A percentile compares a stretch with the other conserved stretches of the same genome.
Conservation (phyloP, 1,139 yeast species). For the Suhomyces taliae region DNA sequence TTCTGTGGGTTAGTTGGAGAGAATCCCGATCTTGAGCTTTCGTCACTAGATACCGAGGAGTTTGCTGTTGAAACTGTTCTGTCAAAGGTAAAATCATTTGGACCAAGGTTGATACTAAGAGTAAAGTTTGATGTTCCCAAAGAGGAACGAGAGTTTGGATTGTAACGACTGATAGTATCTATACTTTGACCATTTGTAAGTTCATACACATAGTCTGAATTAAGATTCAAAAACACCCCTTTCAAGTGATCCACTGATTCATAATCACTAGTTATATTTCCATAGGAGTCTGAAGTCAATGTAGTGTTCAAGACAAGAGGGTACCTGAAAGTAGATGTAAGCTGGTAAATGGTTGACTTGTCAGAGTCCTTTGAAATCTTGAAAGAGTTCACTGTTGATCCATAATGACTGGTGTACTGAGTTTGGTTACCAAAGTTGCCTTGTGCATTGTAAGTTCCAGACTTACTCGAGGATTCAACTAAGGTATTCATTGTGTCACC, state of each 20-base stretch:
- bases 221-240: conserved; percentile 6
- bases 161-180: conserved; percentile 39
- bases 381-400: conserved; percentile 21
- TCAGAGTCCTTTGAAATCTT: conserved; percentile 15
- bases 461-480: conserved; percentile 26
- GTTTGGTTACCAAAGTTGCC: conserved; percentile 28
- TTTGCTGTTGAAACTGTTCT: conserved; percentile 1
- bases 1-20: not conserved
- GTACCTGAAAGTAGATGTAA: conserved; percentile 10
- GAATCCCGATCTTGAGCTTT: not conserved
- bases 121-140: conserved; percentile 38
- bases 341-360: conserved; percentile 17
- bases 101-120: not conserved
- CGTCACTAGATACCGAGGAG: not conserved
- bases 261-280: not conserved
- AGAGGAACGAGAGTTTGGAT: conserved; percentile 56
- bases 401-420: conserved; percentile 33
- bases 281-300: not conserved
- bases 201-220: conserved; percentile 23
- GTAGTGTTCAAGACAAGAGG: conserved; percentile 15
- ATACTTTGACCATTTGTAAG: conserved; percentile 39
- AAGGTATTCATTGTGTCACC: conserved; percentile 33
- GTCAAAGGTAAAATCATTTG: not conserved
- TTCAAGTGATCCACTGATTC: conserved; percentile 14
- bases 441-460: conserved; percentile 37